Base-by-base conservation (phyloP, 176 grass and related monocot genomes). In the Hordeum marinum region DNA sequence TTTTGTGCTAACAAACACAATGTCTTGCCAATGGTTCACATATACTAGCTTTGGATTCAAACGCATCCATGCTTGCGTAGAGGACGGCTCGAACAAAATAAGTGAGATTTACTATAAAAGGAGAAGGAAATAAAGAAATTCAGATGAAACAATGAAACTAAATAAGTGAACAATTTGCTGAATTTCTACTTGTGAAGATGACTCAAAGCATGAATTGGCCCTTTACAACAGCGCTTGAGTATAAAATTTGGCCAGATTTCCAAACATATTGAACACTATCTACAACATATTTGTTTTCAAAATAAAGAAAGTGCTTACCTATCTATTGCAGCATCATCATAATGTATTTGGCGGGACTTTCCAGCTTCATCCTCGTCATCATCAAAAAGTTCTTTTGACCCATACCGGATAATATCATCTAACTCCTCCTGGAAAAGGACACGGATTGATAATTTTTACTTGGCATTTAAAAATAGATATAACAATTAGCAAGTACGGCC, bases 341-440 rank as follows among this genome's bases (percentile, higher is more conserved):
- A 99, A 83, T 99, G 97, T 73, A 99, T 99, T 89, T 99, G 97
- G 60, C 94, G 85, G 89, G 91, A 86, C 92, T 97, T 92, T 65
- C 85, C 90, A 83, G 84, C 88, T 97, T 99, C 97, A 68, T 96
- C 90, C 26, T 87, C 90, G 59, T 99, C 97, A 59, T 99, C 94
- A 25, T 91, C 97, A 89, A 99, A 99, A 89, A 99, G 91, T 78
- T 99, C 97, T 94, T 96, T 99, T 46, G 97, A 96, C 9, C 97
- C 97, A 84, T 99, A 92, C 58, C 97, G 86, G 86, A 99, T 99
- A 69, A 99, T 99, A 85, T 96, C 97, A 92, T 99, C 94, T 63
- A 99, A 72, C 85, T 99, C 97, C 77, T 96, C 97, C 97, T 99
- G 50, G 31, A 86, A 75, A 60, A 25, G 62, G 39, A 71, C 32